Base-by-base conservation (phyloP, 495 filamentous ascomycete genomes). In the Umbilicaria muhlenbergii region DNA sequence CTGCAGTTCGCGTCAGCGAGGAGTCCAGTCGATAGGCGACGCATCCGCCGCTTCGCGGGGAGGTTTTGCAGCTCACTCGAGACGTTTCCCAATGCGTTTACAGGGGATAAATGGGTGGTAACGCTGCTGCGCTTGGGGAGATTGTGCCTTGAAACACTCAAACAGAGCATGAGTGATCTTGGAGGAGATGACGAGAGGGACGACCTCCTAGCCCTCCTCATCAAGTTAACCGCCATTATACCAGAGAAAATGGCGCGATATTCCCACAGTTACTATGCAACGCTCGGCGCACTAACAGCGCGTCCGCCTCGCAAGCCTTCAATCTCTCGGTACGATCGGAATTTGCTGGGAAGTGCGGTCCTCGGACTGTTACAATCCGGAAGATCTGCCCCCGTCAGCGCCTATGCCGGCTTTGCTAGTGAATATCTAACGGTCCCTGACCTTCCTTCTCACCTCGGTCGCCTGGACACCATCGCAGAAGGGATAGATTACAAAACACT, bases 381-480 rank as follows among this genome's bases (percentile, higher is more conserved):
- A 14, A 70, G 58, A 5, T 61, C 62, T 2, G 61, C 68, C 47
- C 72, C 66, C 0, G 58, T 65, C 19, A 58, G 57, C 12, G 66
- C 68, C 2, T 81, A 81, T 48, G 67, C 71, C 51, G 69, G 70
- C 19, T 79, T 82, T 60, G 70, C 65, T 17, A 61, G 52, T 34
- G 61, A 62, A 36, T 77, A 74, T 51, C 61, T 83, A 28, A 65
- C 61, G 5, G 62, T 71, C 8, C 64, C 71, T 1, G 55, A 71
- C 36, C 58, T 74, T 15, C 54, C 53, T 32, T 46, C 46, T 21
- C 55, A 56, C 33, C 52, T 72, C 11, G 66, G 62, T n/a, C 54
- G 51, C 8, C 57, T 78, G 31, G 62, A 72, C 46, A 46, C 36
- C 3, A 39, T 81, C 36, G 66, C 70, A 28, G 61, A 61, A 35